These are phyloP conservation scores for Cutaneotrichosporon cavernicola DNA, from an alignment of 1,284 basidiomycete species.

Conservation along the genomic window DNA sequence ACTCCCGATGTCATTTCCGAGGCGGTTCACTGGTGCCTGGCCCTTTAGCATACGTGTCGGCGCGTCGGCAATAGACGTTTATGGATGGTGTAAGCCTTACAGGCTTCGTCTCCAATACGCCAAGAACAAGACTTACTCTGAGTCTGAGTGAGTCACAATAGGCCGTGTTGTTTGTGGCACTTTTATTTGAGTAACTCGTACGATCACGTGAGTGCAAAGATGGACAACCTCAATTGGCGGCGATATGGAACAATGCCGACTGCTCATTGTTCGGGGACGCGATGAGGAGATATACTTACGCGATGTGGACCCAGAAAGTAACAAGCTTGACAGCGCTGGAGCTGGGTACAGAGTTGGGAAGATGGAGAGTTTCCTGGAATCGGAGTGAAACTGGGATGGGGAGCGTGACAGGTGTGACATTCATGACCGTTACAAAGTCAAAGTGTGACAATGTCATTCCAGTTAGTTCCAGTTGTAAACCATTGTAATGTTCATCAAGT, in stretches of 20 bases:
- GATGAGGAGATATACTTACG: conserved; percentile 3
- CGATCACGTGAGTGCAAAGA: background rate
- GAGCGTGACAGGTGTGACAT: background rate
- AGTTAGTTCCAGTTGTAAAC: too few relatives aligned
- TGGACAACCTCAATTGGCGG: background rate
- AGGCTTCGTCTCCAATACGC: too few relatives aligned
- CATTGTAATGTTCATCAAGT: background rate
- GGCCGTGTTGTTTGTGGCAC: background rate
- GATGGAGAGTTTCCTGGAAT: background rate
- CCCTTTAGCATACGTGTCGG: background rate
- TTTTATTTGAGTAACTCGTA: background rate
- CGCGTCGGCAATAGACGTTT: background rate
- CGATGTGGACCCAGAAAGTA: background rate
- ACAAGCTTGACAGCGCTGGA: background rate
- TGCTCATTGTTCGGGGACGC: background rate
- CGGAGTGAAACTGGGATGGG: background rate
- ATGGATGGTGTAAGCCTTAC: too few relatives aligned
- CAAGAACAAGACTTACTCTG: too few relatives aligned
- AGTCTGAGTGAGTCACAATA: too few relatives aligned
- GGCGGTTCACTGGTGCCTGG: conserved; percentile 7
- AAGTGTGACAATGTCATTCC: background rate
- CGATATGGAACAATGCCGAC: background rate
- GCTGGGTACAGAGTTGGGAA: background rate
- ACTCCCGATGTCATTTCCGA: conserved; percentile 6
- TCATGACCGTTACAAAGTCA: background rate